Base-by-base conservation (phyloP, 371 early-diverging fungal genomes). In the Gilbertella persicaria region DNA sequence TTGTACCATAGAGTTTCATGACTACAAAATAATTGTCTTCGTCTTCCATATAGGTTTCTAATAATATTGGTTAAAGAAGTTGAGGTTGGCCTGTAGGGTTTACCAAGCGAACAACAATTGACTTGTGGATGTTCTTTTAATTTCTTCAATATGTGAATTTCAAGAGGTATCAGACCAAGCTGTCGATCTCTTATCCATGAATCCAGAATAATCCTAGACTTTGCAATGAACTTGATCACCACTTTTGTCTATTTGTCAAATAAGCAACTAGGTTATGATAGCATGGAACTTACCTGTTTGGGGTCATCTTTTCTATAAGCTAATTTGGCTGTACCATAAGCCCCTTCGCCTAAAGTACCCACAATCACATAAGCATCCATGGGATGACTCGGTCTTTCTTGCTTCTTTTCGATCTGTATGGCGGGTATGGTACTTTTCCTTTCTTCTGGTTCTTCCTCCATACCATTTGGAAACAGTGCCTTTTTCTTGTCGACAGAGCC, bases 161-260 rank as follows among this genome's bases (percentile, higher is more conserved):
- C 91, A 41, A 82, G 54, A 3, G 91, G 91, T 10, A 90, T 73
- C 57, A 72, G 71, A 0, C 86, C 87, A n/a, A 78, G 48, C 25
- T 75, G 56, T 29, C 81, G 67, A 56, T 89, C 88, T 43, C 85
- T 78, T 33, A 50, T 86, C 84, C 90, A 86, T 51, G 81, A 82
- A 45, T 85, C 86, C 8, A 81, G 73, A 20, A 89, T 67, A 28
- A 90, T 84, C 20, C 79, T 75, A 19, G 82, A 75, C 60, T 87
- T 87, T 42, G 76, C 74, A 50, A 90, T 83, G 53, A 72, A 87
- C 52, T 90, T 90, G 50, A 90, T 78, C 28, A 90, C 89, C 13
- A 83, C 71, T 42, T 73, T 79, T 42, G 61, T 69, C 78, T 80
- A 47, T n/a, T n/a, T n/a, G n/a, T n/a, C n/a, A n/a, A n/a, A n/a